Evolutionary conservation across 2,329 filamentous ascomycete species (phyloP), one percentile per base, ranked within the genome.

Genomic region (Bipolaris cookei): DNA sequence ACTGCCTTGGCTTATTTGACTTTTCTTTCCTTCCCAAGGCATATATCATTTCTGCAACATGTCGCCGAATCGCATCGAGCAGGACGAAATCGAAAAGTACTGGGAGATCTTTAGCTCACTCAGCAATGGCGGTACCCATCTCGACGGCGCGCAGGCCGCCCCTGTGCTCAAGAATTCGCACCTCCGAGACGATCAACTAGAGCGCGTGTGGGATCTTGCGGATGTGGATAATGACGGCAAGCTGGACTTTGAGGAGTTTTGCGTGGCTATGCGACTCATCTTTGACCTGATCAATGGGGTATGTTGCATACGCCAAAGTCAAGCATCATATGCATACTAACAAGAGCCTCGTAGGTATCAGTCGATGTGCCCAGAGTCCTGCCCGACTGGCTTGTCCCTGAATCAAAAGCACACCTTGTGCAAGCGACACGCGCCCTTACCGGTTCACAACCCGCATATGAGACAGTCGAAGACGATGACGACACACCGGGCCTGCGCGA

Each of bases 191-290:
- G 86, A 89, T 72, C 94, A 99, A 80, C 88, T 99, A n/a, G 95
- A 98, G 80, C 86, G 88, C 69, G 91, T 99, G 62, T 99, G 95
- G 95, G 95, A 99, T 73, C 84, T 99, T 62, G 92, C 95, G 56
- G 95, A 99, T 76, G 92, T 99, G 60, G 95, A 99, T 79, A 93
- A 93, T 69, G 95, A 99, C 81, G 95, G 95, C 62, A 96, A 96
- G 78, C 83, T 99, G 52, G 95, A 99, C 79, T 99, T 99, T 81
- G 95, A 99, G 80, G 95, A 99, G 83, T 99, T 99, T 77, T 99
- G 95, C 78, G 95, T 99, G 56, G 95, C 93, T 37, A 99, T 99
- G 95, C 87, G 95, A 72, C 82, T 99, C 72, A 97, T 98, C 70
- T 99, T 98, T 77, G 95, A 99, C 76, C 82, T 98, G 65, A 88